Base-by-base conservation (phyloP, 805 yeast species). In the Sugiyamaella valdiviana region DNA sequence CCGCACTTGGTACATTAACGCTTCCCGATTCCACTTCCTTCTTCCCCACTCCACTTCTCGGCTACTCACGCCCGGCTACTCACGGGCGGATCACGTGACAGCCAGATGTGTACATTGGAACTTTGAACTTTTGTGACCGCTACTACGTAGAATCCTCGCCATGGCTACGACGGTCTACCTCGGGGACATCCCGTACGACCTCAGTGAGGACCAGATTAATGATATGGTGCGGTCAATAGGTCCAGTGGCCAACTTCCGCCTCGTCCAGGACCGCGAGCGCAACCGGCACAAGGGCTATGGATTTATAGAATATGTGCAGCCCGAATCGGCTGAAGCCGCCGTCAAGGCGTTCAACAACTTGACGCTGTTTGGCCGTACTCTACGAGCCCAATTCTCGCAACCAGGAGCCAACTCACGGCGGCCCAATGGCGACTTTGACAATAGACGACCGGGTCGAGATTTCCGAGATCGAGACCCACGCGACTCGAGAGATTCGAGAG, bases 121-220 rank as follows among this genome's bases (percentile, higher is more conserved):
- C n/a, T n/a, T n/a, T n/a, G n/a, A n/a, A n/a, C n/a, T n/a, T n/a
- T n/a, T n/a, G n/a, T n/a, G n/a, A n/a, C n/a, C n/a, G n/a, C n/a
- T n/a, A n/a, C n/a, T n/a, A n/a, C n/a, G n/a, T n/a, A n/a, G n/a
- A n/a, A n/a, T n/a, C n/a, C n/a, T n/a, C n/a, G 21, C 21, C 36
- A 41, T 41, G 44, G 24, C 44, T 15, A 41, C 24, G 17, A 37
- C 37, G 2, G 52, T 58, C 1, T 58, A 52, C 40, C 50, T 58
- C 38, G 61, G 62, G n/a, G 59, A 58, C 36, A 56, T 58, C 37
- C 62, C 62, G n/a, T 58, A 45, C 49, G 62, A 58, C 20, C 45
- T 56, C 37, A 43, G 47, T 9, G 58, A 56, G 42, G 49, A 54
- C 2, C 58, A 58, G 24, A 52, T 58, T 2, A 44, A 45, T n/a